These are phyloP conservation scores for Leptodontidium sp. DNA, from an alignment of 2,329 filamentous ascomycete species.

Conservation along the genomic window DNA sequence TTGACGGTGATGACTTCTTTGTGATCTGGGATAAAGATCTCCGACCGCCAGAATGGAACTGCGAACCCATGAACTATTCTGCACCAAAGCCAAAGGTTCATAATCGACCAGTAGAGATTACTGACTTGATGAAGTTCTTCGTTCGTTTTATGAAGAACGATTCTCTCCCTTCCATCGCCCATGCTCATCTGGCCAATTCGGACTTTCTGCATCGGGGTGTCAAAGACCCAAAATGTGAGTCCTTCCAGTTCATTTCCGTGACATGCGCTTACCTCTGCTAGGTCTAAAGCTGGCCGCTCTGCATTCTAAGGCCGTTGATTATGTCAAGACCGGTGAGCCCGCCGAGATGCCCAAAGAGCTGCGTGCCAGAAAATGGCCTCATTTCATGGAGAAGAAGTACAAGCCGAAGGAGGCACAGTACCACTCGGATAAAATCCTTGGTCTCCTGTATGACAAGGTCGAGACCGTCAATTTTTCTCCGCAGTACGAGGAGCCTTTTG, in stretches of 20 bases:
- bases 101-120: conserved; percentile 69
- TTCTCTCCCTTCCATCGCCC: conserved; percentile 79
- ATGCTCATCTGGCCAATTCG: conserved; percentile 80
- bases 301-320: conserved; percentile 94
- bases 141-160: conserved; percentile 94
- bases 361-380: conserved; percentile 73
- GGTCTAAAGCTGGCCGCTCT: conserved; percentile 76
- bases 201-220: conserved; percentile 70
- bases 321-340: conserved; percentile 85
- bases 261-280: conserved; percentile 42
- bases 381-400: conserved; percentile 82
- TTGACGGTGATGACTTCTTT: conserved; percentile 96
- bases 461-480: conserved; percentile 72
- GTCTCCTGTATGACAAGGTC: conserved; percentile 83
- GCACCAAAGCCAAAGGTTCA: conserved; percentile 64
- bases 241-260: background rate
- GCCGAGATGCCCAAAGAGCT: conserved; percentile 71
- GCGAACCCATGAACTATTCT: conserved; percentile 79
- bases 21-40: conserved; percentile 88
- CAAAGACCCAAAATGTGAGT: conserved; percentile 71
- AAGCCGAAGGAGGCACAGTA: conserved; percentile 62
- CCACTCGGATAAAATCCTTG: conserved; percentile 74
- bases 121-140: conserved; percentile 85
- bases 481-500: conserved; percentile 76
- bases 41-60: conserved; percentile 74